Conservation (phyloP, 2,329 filamentous ascomycete genomes). For the Fusarium tuaranense region DNA sequence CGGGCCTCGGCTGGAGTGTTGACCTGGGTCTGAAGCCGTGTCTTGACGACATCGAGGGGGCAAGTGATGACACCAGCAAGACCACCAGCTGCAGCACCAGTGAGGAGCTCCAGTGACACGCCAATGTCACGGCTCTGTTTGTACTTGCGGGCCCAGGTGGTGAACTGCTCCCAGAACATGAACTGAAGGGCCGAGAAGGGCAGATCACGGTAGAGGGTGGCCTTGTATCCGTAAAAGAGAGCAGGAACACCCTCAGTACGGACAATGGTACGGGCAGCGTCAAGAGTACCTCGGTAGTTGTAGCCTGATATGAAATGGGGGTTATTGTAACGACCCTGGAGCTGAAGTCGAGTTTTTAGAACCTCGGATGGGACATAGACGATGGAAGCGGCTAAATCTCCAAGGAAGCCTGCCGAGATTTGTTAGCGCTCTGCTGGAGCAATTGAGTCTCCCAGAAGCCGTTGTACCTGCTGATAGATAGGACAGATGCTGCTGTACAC, state of each 20-base stretch:
- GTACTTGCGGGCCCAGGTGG: slow-evolving; percentile 82
- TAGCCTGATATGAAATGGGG: slow-evolving; percentile 94
- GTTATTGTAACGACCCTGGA: slow-evolving; percentile 96
- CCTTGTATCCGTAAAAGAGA: slow-evolving; percentile 96
- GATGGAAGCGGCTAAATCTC: slow-evolving; percentile 90
- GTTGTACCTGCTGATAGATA: slow-evolving; percentile 84
- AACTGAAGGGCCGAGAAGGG: slow-evolving; percentile 98
- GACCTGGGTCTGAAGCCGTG: slow-evolving; percentile 92
- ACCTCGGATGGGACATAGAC: slow-evolving; percentile 98
- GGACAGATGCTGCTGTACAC: slow-evolving; percentile 83
- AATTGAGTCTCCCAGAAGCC: background rate
- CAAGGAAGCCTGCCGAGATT: slow-evolving; percentile 77
- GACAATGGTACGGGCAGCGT: slow-evolving; percentile 88
- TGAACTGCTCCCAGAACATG: slow-evolving; percentile 97
- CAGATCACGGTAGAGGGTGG: slow-evolving; percentile 92
- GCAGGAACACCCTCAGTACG: slow-evolving; percentile 84
- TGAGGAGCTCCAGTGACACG: slow-evolving; percentile 84
- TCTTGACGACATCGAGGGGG: slow-evolving; percentile 97
- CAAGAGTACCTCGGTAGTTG: slow-evolving; percentile 88
- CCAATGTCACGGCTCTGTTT: slow-evolving; percentile 87
- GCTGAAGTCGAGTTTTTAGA: slow-evolving; percentile 93
- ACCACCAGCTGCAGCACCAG: slow-evolving; percentile 89
- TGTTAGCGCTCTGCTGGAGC: slow-evolving; percentile 4
- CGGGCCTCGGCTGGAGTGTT: slow-evolving; percentile 51
- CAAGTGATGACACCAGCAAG: slow-evolving; percentile 95